Evolutionary conservation across 2,329 filamentous ascomycete species (phyloP).

Genomic region (Aspergillus cejpii): DNA sequence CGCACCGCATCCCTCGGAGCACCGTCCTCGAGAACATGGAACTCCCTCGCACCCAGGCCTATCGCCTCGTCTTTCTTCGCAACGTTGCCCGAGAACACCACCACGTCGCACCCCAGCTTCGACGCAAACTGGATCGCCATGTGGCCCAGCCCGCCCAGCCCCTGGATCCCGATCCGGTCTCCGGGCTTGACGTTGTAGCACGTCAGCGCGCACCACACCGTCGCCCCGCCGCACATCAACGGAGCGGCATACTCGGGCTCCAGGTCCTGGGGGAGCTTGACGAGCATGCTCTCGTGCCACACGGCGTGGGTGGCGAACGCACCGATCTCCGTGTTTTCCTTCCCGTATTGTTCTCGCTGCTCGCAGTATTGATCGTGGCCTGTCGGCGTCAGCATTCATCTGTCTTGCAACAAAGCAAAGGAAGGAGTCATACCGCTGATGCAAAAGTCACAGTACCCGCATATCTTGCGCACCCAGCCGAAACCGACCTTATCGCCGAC

Average conservation of each 20-base stretch:
- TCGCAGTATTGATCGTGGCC: constrained; percentile 23
- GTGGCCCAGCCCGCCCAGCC: constrained; percentile 11
- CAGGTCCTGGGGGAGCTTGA: neutral
- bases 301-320: constrained; percentile 26
- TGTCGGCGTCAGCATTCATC: neutral
- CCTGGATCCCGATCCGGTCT: constrained; percentile 10
- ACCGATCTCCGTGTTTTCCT: constrained; percentile 26
- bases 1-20: neutral
- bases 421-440: constrained; percentile 12
- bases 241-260: constrained; percentile 6
- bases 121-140: constrained; percentile 51
- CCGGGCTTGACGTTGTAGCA: constrained; percentile 7
- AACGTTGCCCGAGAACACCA: constrained; percentile 10
- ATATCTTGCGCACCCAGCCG: constrained; percentile 26
- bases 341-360: constrained; percentile 23
- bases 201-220: constrained; percentile 6
- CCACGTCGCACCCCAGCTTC: constrained; percentile 56
- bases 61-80: constrained; percentile 14
- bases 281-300: constrained; percentile 18
- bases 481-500: constrained; percentile 34
- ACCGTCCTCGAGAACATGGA: constrained; percentile 43
- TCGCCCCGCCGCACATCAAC: constrained; percentile 13
- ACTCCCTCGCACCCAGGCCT: constrained; percentile 54
- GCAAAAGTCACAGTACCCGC: constrained; percentile 29
- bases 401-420: neutral